phyloP scores from a whole-genome alignment of 768 basidiomycete species.

The Cyclocybe aegerita region DNA sequence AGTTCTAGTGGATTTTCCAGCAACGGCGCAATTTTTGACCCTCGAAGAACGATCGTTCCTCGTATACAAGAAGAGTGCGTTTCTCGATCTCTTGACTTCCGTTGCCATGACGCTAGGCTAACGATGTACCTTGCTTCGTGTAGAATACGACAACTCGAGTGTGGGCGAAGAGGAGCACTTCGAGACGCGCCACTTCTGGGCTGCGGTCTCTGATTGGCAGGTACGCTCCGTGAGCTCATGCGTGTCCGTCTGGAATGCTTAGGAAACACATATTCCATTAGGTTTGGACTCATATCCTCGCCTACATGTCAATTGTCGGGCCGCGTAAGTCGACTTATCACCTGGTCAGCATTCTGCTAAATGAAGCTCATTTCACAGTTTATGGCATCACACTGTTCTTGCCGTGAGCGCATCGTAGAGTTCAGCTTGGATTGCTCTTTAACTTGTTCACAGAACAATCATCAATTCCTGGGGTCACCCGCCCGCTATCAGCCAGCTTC shows the following conservation, averaged over 20 bases:
- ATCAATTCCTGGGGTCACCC: slow-evolving; percentile 61
- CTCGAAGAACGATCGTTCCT: slow-evolving; percentile 58
- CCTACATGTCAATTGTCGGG: slow-evolving; percentile 57
- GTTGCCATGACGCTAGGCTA: not conserved
- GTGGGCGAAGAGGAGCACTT: slow-evolving; percentile 65
- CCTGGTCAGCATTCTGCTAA: not conserved
- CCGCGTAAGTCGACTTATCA: slow-evolving; percentile 46
- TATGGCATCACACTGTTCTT: slow-evolving; percentile 73
- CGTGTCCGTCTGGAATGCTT: too few relatives aligned
- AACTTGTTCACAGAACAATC: slow-evolving; percentile 45
- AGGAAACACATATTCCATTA: slow-evolving; percentile 7
- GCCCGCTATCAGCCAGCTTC: slow-evolving; percentile 55
- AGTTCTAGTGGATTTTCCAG: slow-evolving; percentile 66
- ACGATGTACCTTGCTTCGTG: not conserved
- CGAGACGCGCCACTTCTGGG: slow-evolving; percentile 49
- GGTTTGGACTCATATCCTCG: slow-evolving; percentile 55
- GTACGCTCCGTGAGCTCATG: too few relatives aligned
- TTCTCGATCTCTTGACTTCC: not conserved
- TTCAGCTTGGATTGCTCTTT: not conserved
- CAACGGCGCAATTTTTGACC: slow-evolving; percentile 58
- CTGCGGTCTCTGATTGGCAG: slow-evolving; percentile 66
- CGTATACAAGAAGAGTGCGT: slow-evolving; percentile 54
- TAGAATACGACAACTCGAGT: slow-evolving; percentile 56
- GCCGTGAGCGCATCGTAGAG: slow-evolving; percentile 45
- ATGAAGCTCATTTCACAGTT: slow-evolving; percentile 32